phyloP scores from a whole-genome alignment of 805 yeast genomes.

The Saccharomycopsis selenospora region DNA sequence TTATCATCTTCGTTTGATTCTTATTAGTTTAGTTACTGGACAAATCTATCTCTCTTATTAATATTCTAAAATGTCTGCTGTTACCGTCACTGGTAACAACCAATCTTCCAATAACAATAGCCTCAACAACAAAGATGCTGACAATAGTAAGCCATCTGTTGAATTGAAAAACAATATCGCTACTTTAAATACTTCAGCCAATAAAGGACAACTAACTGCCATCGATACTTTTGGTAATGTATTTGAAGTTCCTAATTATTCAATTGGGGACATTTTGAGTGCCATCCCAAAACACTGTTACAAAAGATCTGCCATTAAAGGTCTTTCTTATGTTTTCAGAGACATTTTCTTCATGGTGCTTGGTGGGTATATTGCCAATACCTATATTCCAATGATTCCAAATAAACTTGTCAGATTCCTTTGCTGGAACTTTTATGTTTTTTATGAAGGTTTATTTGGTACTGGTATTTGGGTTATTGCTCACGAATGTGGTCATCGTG shows the following conservation, averaged over 20 bases:
- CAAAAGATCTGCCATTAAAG: conserved; percentile 42
- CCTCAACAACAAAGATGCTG: background rate
- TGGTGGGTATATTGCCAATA: conserved; percentile 40
- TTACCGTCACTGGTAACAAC: conserved; percentile 27
- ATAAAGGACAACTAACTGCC: conserved; percentile 28
- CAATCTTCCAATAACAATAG: background rate
- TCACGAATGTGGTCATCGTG: conserved; percentile 89
- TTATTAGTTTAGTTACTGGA: no score
- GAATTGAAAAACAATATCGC: conserved; percentile 23
- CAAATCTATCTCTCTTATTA: no score
- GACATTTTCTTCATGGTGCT: conserved; percentile 40
- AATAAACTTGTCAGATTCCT: conserved; percentile 37
- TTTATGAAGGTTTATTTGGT: conserved; percentile 55
- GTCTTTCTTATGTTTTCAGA: conserved; percentile 46
- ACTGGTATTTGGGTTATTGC: conserved; percentile 83
- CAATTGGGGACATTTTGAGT: conserved; percentile 49
- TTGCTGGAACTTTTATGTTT: conserved; percentile 51
- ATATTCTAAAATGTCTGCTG: conserved; percentile 31
- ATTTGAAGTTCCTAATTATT: conserved; percentile 54
- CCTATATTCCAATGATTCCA: conserved; percentile 35
- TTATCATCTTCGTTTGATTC: no score
- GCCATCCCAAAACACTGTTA: conserved; percentile 59
- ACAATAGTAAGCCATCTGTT: conserved; percentile 6
- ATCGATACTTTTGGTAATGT: conserved; percentile 46
- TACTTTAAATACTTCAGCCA: conserved; percentile 18